Evolutionary conservation across 345 rosid genomes (phyloP), one percentile per base, ranked within the genome.

Genomic region (Geranium brycei): DNA sequence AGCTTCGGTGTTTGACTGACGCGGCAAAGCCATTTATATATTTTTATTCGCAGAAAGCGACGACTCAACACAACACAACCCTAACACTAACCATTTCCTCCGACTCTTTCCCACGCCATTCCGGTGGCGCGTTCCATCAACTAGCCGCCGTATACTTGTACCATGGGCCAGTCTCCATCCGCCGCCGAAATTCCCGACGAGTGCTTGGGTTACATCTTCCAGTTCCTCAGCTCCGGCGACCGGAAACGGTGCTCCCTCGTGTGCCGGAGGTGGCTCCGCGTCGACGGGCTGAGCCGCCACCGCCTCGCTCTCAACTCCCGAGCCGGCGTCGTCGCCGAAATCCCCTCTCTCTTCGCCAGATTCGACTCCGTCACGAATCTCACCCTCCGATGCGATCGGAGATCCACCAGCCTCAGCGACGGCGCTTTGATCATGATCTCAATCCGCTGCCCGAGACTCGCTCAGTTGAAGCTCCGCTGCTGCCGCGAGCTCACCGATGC

Each of bases 401-500:
- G 73, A 65, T 76, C 85, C 1, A 55, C 77, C 61, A 86, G 93
- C 78, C 47, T 90, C 12, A 79, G 75, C 71, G 95, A 93, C 63
- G 88, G 81, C 2, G 88, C 84, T 7, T 73, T 92, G 66, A 40
- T 75, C 19, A 66, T 71, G 63, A 82, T 93, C 71, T 82, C 96
- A 3, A 61, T 77, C 57, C 81, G 74, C 17, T 89, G 96, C 71
- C 77, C 63, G 68, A 81, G 78, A 66, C 85, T 93, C 69, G 73
- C 82, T 61, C 87, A 90, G 19, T 76, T 93, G 59, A 90, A 93
- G 87, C 95, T 92, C 74, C 97, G 99, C 19, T 86, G 93, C 58
- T 92, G 98, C 79, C 88, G 95, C 57, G 87, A 84, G 62, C 69
- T 92, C 68, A 81, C 93, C 7, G 98, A 87, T 71, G 75, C 74